A percentile compares a stretch with the other conserved stretches of the same genome.
Evolutionary conservation across 129 eudicot genomes (phyloP).

Genomic region (Deinandra increscens): DNA sequence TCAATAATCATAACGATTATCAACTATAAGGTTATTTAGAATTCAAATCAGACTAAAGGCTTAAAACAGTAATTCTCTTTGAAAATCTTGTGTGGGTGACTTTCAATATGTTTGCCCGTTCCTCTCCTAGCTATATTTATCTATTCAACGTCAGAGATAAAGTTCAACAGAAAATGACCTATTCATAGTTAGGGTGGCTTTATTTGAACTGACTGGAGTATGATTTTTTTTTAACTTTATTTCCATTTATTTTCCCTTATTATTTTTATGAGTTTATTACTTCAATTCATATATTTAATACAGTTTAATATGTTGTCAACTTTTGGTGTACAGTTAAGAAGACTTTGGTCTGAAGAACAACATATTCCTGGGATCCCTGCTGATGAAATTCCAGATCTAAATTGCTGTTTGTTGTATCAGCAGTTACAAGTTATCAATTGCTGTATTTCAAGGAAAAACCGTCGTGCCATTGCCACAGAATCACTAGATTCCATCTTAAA

Average conservation of each 20-base stretch:
- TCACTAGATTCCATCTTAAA: constrained; percentile 49
- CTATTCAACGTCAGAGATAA: not conserved
- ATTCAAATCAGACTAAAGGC: too few species aligned
- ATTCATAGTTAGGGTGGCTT: not conserved
- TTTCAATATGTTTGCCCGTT: not conserved
- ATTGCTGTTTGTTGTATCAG: constrained; percentile 82
- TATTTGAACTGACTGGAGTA: not conserved
- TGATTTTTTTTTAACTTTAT: not conserved
- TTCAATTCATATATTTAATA: not conserved
- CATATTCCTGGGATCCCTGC: constrained; percentile 90
- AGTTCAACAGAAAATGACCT: not conserved
- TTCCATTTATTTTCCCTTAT: not conserved
- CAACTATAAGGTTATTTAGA: too few species aligned
- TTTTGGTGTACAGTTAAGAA: constrained; percentile 63
- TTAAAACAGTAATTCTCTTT: too few species aligned
- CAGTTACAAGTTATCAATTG: constrained; percentile 92
- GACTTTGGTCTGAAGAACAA: constrained; percentile 87
- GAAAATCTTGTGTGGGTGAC: not conserved
- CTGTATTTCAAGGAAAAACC: constrained; percentile 79
- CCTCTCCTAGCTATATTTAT: not conserved
- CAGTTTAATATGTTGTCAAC: not conserved
- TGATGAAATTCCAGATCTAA: constrained; percentile 72
- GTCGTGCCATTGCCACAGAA: constrained; percentile 66
- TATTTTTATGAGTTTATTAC: constrained; percentile 1
- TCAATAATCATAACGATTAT: too few species aligned